phyloP scores from a whole-genome alignment of 1,284 basidiomycete species.

The Cutaneotrichosporon cutaneum region DNA sequence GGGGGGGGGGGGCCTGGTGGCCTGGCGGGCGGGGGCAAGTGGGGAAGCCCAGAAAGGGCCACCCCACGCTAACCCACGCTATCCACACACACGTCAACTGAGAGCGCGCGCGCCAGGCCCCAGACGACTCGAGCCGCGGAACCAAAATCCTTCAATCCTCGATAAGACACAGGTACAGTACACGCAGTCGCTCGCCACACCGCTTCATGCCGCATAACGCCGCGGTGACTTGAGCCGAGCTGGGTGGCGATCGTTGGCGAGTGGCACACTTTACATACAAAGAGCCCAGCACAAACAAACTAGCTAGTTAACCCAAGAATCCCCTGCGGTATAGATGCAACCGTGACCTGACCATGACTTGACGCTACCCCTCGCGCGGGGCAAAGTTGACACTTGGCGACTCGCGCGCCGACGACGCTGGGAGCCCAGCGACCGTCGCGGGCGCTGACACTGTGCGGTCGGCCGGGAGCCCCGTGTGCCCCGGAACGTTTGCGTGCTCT shows the following conservation, averaged over 20 bases:
- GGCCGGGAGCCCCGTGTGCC: not conserved
- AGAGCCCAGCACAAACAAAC: not conserved
- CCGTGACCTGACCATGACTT: not conserved
- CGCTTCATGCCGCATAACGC: not conserved
- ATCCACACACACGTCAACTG: not conserved
- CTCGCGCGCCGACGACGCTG: not conserved
- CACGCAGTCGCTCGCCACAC: not conserved
- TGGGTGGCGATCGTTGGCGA: not conserved
- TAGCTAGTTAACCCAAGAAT: slow-evolving; percentile 3
- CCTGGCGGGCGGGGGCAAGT: no score
- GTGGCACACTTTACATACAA: slow-evolving; percentile 4
- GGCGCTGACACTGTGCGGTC: not conserved
- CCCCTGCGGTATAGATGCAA: not conserved
- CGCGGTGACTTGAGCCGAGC: not conserved
- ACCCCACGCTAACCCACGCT: not conserved
- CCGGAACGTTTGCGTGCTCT: not conserved
- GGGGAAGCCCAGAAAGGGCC: no score
- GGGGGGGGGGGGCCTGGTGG: not conserved
- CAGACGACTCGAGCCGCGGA: not conserved
- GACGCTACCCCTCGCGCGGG: not conserved
- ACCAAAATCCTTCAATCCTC: slow-evolving; percentile 6
- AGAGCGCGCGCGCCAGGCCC: no score
- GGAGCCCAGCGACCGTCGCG: not conserved
- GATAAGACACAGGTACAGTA: not conserved
- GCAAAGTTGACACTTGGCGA: not conserved